These are phyloP conservation scores for Dryas alaskensis DNA, from an alignment of 306 rosid genomes.

Conservation along the genomic window DNA sequence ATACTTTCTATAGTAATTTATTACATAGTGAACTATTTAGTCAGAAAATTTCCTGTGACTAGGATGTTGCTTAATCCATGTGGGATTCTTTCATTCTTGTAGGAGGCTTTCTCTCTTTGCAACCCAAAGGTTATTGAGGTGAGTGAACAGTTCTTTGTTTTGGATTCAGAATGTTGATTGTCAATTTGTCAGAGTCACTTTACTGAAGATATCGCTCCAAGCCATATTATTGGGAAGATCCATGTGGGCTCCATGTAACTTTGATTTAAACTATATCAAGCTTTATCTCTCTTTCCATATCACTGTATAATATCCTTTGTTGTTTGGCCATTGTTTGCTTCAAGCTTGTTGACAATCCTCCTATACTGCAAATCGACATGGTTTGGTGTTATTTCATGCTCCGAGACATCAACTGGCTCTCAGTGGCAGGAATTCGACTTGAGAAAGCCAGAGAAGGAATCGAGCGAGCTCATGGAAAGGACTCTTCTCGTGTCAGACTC, in stretches of 20 bases:
- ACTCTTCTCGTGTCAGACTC: slow-evolving; percentile 66
- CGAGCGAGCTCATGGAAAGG: slow-evolving; percentile 83
- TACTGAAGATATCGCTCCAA: slow-evolving; percentile 14
- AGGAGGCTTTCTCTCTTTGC: slow-evolving; percentile 89
- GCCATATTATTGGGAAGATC: not conserved
- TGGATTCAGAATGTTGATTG: not conserved
- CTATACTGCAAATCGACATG: slow-evolving; percentile 93
- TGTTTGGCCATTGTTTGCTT: slow-evolving; percentile 22
- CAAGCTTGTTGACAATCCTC: slow-evolving; percentile 85
- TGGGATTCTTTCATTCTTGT: slow-evolving; percentile 25
- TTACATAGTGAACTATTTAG: not conserved
- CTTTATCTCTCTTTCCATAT: not conserved
- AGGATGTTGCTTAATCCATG: slow-evolving; percentile 17
- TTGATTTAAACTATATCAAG: not conserved
- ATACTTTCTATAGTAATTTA: not conserved
- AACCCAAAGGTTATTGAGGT: slow-evolving; percentile 82
- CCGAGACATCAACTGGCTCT: slow-evolving; percentile 73
- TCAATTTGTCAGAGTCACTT: slow-evolving; percentile 5
- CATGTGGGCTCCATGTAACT: slow-evolving; percentile 16
- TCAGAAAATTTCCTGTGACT: not conserved
- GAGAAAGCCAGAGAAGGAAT: slow-evolving; percentile 68
- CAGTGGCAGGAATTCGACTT: slow-evolving; percentile 83
- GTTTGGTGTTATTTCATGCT: slow-evolving; percentile 99
- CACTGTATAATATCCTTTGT: slow-evolving; percentile 18
- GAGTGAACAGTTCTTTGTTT: slow-evolving; percentile 31